Percentiles rank a stretch among this genome's conserved stretches.
phyloP scores from a whole-genome alignment of 2,329 filamentous ascomycete species.

The Arthrobotrys iridis region DNA sequence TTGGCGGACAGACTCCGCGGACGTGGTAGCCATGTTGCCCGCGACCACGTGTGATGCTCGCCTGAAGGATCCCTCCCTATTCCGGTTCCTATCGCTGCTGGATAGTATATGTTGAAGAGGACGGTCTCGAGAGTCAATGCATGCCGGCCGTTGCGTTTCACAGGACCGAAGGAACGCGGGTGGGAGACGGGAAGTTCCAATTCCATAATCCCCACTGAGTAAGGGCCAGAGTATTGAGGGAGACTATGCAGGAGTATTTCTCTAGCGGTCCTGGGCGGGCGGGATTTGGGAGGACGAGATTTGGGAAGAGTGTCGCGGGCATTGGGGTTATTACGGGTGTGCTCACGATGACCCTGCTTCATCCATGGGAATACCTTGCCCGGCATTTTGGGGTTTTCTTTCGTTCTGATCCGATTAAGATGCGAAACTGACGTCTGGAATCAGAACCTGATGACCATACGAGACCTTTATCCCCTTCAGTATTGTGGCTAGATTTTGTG shows the following conservation, averaged over 20 bases:
- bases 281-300: conserved; percentile 30
- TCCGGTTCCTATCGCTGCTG: conserved; percentile 65
- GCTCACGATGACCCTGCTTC: conserved; percentile 31
- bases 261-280: conserved; percentile 45
- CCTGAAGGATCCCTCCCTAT: conserved; percentile 54
- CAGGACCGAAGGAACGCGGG: conserved; percentile 61
- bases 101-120: conserved; percentile 84
- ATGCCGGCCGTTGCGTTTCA: conserved; percentile 56
- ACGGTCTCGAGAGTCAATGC: conserved; percentile 75
- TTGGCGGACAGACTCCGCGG: conserved; percentile 21
- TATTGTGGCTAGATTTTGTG: too few relatives aligned
- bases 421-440: too few relatives aligned
- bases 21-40: conserved; percentile 32
- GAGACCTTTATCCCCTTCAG: too few relatives aligned
- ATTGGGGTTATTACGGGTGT: conserved; percentile 51
- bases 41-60: conserved; percentile 33
- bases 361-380: conserved; percentile 37
- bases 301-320: conserved; percentile 51
- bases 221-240: conserved; percentile 78
- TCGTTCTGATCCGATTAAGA: too few relatives aligned
- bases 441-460: too few relatives aligned
- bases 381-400: conserved; percentile 8
- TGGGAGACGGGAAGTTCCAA: conserved; percentile 77
- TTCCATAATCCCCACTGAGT: conserved; percentile 81
- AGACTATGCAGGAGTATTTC: conserved; percentile 76